Conservation (phyloP, 2,329 filamentous ascomycete genomes). For the Periconia macrospinosa region DNA sequence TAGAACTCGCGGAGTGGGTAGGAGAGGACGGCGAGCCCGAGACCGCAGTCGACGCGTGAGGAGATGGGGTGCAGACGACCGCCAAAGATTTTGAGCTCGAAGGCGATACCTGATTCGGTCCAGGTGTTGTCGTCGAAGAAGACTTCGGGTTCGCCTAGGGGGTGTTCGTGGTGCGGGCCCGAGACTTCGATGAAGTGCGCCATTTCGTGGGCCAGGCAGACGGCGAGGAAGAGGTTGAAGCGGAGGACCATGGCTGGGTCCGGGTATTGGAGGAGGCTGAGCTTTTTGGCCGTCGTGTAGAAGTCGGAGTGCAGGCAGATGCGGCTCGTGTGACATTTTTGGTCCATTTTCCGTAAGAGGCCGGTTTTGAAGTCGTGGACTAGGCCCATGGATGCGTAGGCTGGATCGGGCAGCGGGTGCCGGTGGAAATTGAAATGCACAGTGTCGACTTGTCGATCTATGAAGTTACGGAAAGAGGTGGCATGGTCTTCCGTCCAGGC, state of each 20-base stretch:
- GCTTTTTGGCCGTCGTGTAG: conserved; percentile 44
- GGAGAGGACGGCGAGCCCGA: conserved; percentile 40
- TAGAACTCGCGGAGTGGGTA: conserved; percentile 40
- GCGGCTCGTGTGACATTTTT: conserved; percentile 41
- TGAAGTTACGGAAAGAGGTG: conserved; percentile 28
- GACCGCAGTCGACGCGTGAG: conserved; percentile 42
- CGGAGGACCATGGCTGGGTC: conserved; percentile 45
- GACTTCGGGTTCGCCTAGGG: conserved; percentile 39
- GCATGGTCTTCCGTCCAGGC: conserved; percentile 37
- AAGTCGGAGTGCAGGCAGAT: conserved; percentile 45
- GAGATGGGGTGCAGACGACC: conserved; percentile 43
- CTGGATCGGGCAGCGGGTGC: conserved; percentile 38
- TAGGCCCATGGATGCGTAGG: conserved; percentile 42
- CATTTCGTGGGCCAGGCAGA: conserved; percentile 43
- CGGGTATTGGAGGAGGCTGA: conserved; percentile 39
- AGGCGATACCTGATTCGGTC: conserved; percentile 44
- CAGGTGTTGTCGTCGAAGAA: conserved; percentile 45
- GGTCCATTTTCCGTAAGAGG: conserved; percentile 35
- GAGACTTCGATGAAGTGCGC: conserved; percentile 46
- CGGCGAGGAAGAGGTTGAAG: conserved; percentile 44
- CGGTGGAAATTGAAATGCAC: conserved; percentile 45
- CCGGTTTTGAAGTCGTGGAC: conserved; percentile 43
- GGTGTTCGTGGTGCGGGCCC: conserved; percentile 39
- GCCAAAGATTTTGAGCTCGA: conserved; percentile 43
- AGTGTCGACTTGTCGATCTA: conserved; percentile 36